Evolutionary conservation across 2,329 filamentous ascomycete genomes (phyloP).

Genomic region (Chaetomium strumarium): DNA sequence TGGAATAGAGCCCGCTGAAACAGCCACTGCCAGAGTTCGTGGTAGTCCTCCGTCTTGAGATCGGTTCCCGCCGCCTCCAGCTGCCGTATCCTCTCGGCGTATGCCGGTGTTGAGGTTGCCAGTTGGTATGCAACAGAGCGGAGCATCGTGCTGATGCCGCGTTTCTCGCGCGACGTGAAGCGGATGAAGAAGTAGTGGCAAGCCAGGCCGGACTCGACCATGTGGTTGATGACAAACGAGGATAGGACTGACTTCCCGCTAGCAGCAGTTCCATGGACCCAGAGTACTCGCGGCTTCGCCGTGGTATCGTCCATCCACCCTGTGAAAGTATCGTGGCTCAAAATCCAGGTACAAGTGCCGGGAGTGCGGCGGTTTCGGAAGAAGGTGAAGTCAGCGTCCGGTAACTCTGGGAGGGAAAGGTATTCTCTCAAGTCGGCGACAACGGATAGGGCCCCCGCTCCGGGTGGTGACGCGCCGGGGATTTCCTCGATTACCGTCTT

Average conservation of each 20-base stretch:
- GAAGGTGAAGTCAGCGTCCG: conserved; percentile 10
- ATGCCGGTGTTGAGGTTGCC: conserved; percentile 19
- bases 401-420: neutral
- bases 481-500: conserved; percentile 16
- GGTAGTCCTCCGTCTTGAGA: conserved; percentile 25
- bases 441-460: too few species aligned
- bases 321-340: neutral
- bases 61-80: conserved; percentile 23
- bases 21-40: conserved; percentile 29
- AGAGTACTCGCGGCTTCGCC: conserved; percentile 3
- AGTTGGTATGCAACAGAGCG: conserved; percentile 31
- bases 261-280: conserved; percentile 8
- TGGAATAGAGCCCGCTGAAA: conserved; percentile 30
- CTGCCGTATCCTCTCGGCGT: conserved; percentile 21
- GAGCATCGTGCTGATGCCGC: conserved; percentile 23
- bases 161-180: conserved; percentile 21
- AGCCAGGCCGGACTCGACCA: conserved; percentile 2
- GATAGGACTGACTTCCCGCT: conserved; percentile 18
- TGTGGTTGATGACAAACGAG: conserved; percentile 14
- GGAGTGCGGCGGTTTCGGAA: conserved; percentile 10
- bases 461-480: too few species aligned
- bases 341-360: conserved; percentile 16
- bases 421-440: neutral
- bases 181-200: conserved; percentile 28
- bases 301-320: neutral